phyloP scores from a whole-genome alignment of 176 grass and related monocot species.

The Guadua angustifolia region DNA sequence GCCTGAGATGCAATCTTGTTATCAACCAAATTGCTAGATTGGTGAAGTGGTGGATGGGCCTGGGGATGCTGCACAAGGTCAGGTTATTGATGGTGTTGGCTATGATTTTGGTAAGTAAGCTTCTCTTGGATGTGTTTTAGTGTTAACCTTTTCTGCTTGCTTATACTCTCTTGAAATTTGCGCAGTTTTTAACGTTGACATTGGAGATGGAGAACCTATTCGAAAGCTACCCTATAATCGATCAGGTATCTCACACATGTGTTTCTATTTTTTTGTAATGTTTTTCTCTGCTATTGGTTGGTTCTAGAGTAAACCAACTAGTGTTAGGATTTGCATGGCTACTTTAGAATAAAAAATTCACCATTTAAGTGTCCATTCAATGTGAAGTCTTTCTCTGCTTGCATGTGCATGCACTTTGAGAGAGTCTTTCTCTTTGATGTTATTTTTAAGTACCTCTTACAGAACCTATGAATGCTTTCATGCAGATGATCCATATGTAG shows the following conservation, averaged over 20 bases:
- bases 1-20: conserved; percentile 22
- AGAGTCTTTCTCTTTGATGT: background rate
- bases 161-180: conserved; percentile 30
- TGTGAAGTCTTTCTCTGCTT: conserved; percentile 6
- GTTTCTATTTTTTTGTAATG: background rate
- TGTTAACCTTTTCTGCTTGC: conserved; percentile 36
- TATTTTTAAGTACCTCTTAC: conserved; percentile 5
- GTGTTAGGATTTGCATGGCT: background rate
- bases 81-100: conserved; percentile 75
- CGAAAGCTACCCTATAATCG: conserved; percentile 93
- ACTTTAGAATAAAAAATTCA: conserved; percentile 9
- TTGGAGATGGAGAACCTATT: conserved; percentile 91
- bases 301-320: conserved; percentile 22
- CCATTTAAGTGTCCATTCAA: conserved; percentile 11
- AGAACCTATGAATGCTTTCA: conserved; percentile 21
- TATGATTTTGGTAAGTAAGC: conserved; percentile 86
- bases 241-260: conserved; percentile 61
- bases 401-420: conserved; percentile 14
- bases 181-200: conserved; percentile 99
- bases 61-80: conserved; percentile 56
- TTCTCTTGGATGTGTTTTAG: conserved; percentile 42
- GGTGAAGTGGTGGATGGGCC: conserved; percentile 95
- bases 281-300: conserved; percentile 26
- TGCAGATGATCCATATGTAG: conserved; percentile 87
- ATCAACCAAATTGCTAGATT: conserved; percentile 57